Evolutionary conservation across 1,284 basidiomycete genomes (phyloP).

Genomic region (Cryptococcus sp.): DNA sequence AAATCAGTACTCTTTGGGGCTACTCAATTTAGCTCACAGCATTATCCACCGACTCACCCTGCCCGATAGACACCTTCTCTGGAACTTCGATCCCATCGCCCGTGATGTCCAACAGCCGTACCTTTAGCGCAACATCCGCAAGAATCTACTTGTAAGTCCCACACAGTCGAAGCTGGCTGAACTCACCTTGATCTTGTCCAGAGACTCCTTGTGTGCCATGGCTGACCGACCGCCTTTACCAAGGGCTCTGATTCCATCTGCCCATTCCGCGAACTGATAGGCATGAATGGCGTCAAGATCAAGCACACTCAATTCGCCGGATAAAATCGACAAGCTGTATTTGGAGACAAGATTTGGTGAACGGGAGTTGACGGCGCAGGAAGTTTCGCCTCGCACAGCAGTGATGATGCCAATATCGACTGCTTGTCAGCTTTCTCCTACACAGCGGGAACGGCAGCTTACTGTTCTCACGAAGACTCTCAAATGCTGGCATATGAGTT

Average conservation of each 20-base stretch:
- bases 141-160: conserved; percentile 47
- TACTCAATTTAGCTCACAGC: conserved; percentile 47
- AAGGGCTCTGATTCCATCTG: conserved; percentile 87
- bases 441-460: conserved; percentile 12
- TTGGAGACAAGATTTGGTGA: conserved; percentile 54
- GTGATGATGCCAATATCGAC: conserved; percentile 72
- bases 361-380: conserved; percentile 54
- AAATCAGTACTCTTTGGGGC: conserved; percentile 78
- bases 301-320: conserved; percentile 66
- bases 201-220: conserved; percentile 76
- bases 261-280: conserved; percentile 90
- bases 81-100: conserved; percentile 91
- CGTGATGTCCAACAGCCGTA: conserved; percentile 84
- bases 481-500: conserved; percentile 13
- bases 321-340: conserved; percentile 72
- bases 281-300: conserved; percentile 82
- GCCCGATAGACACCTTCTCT: conserved; percentile 27
- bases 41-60: conserved; percentile 15
- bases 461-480: conserved; percentile 57
- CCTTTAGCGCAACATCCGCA: conserved; percentile 90
- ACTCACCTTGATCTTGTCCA: conserved; percentile 62
- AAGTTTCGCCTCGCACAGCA: conserved; percentile 74
- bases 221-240: conserved; percentile 64
- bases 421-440: conserved; percentile 13
- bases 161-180: conserved; percentile 15